Base-by-base conservation (phyloP, 2,329 filamentous ascomycete genomes). In the Venturia nashicola region DNA sequence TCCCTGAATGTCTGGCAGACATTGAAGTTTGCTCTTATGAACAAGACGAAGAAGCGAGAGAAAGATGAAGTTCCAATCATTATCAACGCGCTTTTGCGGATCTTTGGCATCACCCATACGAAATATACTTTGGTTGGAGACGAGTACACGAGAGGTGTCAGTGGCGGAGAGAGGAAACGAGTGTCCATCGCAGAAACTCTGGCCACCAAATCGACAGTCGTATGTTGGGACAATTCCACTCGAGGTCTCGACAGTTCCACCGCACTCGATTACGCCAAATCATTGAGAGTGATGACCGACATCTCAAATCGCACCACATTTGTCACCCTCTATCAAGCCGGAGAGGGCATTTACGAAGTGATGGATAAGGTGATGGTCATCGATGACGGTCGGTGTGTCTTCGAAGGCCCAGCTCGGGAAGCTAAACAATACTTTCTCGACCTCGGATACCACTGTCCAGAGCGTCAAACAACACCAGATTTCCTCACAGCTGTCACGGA, bases 1-100 rank as follows among this genome's bases (percentile, higher is more conserved):
- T 86, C 89, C n/a, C 76, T 94, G 27, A 90, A 86, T 0, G 88
- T 92, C 12, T 84, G 86, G 1, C 82, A 90, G 67, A 93, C 89
- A 0, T 78, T 93, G 0, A 80, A 84, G 61, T 92, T 92, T 70
- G 89, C 89, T 0, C 80, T 89, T 1, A 82, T 85, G 61, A 84
- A 85, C 0, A 80, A 87, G 61, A 88, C 88, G 0, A 88, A 88
- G 0, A 82, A 83, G 1, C 82, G 86, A 62, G 74, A 75, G 18
- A 80, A 85, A 1, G 72, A 77, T 0, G 82, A 88, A 23, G 87
- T 85, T 57, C 87, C 87, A 68, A 83, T 91, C 39, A 83, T 83
- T 43, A 78, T 82, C 62, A 77, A 80, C 27, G 83, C 87, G 48
- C 85, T 88, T 18, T 79, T 88, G 0, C 80, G 84, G 55, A 85